phyloP scores from a whole-genome alignment of 176 grass and related monocot genomes.

The Hsuehochloa calcarea region DNA sequence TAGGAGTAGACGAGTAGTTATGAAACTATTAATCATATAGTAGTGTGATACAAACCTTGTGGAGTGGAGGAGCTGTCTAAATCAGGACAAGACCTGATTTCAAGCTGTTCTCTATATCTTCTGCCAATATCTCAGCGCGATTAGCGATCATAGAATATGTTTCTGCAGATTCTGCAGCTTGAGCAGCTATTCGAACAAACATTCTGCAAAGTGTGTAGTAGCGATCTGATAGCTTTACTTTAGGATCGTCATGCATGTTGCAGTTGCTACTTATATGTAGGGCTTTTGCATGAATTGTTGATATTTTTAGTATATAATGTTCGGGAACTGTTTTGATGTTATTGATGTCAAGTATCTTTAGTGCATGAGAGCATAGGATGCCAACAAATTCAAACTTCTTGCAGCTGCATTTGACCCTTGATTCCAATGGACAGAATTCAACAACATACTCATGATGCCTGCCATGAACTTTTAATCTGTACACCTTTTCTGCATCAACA shows the following conservation, averaged over 20 bases:
- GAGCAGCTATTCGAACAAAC: neutral
- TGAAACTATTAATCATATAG: neutral
- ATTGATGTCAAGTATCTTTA: neutral
- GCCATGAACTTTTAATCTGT: too few relatives aligned
- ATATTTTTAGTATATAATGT: neutral
- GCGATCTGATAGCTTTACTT: neutral
- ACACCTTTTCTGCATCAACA: too few relatives aligned
- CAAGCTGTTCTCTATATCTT: neutral
- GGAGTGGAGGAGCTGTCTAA: neutral
- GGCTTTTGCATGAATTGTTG: neutral
- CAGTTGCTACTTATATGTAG: neutral
- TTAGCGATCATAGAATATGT: neutral
- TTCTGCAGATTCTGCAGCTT: neutral
- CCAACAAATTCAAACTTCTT: constrained; percentile 7
- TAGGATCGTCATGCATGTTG: neutral
- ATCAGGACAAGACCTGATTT: neutral
- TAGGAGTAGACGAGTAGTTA: neutral
- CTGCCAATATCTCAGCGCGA: neutral
- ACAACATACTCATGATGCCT: neutral
- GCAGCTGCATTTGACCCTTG: neutral
- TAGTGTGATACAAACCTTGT: neutral
- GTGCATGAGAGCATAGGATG: neutral
- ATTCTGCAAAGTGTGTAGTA: neutral
- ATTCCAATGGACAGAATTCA: neutral
- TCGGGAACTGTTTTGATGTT: neutral